These are phyloP conservation scores for Trametes cingulata DNA, from an alignment of 768 basidiomycete genomes.

Conservation along the genomic window DNA sequence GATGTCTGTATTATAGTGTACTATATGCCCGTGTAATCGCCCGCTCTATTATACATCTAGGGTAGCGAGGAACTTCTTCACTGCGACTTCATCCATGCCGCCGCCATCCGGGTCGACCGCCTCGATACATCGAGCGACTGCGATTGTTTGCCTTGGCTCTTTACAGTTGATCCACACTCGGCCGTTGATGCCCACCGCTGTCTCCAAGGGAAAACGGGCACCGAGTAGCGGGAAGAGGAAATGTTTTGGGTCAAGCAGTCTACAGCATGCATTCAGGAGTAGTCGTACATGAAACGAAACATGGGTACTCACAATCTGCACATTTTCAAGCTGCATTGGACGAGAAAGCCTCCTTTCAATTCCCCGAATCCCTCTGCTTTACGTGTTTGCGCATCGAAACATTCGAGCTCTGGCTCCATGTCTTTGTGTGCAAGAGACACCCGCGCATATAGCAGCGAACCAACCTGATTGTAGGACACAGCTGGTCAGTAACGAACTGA, in stretches of 20 bases:
- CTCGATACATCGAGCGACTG: slow-evolving; percentile 76
- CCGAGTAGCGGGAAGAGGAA: slow-evolving; percentile 84
- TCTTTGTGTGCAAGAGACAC: slow-evolving; percentile 94
- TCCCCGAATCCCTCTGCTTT: slow-evolving; percentile 95
- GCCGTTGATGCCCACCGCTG: slow-evolving; percentile 89
- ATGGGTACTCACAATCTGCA: slow-evolving; percentile 72
- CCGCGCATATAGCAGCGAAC: slow-evolving; percentile 86
- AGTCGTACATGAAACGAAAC: background rate
- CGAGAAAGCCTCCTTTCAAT: slow-evolving; percentile 84
- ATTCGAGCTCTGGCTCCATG: slow-evolving; percentile 98
- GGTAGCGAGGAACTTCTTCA: slow-evolving; percentile 54
- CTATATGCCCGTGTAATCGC: background rate
- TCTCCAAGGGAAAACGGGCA: slow-evolving; percentile 80
- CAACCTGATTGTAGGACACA: slow-evolving; percentile 57
- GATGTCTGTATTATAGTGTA: slow-evolving; percentile 15
- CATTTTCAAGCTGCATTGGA: slow-evolving; percentile 80
- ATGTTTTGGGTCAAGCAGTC: slow-evolving; percentile 78
- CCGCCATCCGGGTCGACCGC: slow-evolving; percentile 76
- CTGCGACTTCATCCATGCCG: slow-evolving; percentile 52
- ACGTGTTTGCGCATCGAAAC: slow-evolving; percentile 89
- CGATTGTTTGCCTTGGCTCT: slow-evolving; percentile 72
- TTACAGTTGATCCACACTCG: slow-evolving; percentile 86
- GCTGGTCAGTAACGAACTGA: background rate
- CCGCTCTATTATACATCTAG: slow-evolving; percentile 39
- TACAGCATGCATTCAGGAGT: slow-evolving; percentile 32